Evolutionary conservation across 352 stramenopile genomes (phyloP).

Genomic region (Pythium vanterpoolii): DNA sequence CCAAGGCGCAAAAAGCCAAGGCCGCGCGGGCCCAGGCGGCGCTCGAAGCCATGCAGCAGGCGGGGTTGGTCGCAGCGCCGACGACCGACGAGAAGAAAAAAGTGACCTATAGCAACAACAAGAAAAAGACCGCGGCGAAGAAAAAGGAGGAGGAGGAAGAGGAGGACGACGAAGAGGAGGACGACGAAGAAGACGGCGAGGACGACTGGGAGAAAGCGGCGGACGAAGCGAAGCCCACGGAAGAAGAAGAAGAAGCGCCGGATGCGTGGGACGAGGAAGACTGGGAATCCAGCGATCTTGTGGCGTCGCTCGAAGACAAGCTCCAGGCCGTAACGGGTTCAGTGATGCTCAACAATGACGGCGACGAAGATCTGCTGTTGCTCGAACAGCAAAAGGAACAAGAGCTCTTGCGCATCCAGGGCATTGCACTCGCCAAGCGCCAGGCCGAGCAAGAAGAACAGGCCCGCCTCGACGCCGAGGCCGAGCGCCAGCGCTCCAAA

Average conservation of each 20-base stretch:
- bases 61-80: constrained; percentile 75
- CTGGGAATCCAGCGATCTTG: constrained; percentile 74
- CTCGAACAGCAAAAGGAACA: constrained; percentile 94
- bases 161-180: constrained; percentile 34
- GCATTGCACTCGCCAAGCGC: constrained; percentile 94
- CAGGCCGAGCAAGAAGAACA: constrained; percentile 85
- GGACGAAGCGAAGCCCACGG: constrained; percentile 40
- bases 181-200: constrained; percentile 38
- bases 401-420: constrained; percentile 88
- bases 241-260: constrained; percentile 49
- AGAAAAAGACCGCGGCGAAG: constrained; percentile 15
- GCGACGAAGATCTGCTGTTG: constrained; percentile 93
- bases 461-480: constrained; percentile 54
- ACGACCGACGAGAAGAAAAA: constrained; percentile 81
- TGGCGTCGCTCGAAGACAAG: constrained; percentile 80
- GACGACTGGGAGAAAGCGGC: constrained; percentile 68
- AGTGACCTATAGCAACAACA: constrained; percentile 84
- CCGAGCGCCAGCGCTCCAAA: constrained; percentile 78
- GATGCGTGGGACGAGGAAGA: constrained; percentile 85
- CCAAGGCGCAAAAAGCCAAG: constrained; percentile 97
- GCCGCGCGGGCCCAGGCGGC: constrained; percentile 82
- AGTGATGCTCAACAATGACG: constrained; percentile 54
- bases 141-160: constrained; percentile 72
- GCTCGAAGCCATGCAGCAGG: constrained; percentile 91
- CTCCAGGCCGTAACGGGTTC: constrained; percentile 49